Base-by-base conservation (phyloP, 1,284 basidiomycete genomes). In the Apiotrichum siamense region DNA sequence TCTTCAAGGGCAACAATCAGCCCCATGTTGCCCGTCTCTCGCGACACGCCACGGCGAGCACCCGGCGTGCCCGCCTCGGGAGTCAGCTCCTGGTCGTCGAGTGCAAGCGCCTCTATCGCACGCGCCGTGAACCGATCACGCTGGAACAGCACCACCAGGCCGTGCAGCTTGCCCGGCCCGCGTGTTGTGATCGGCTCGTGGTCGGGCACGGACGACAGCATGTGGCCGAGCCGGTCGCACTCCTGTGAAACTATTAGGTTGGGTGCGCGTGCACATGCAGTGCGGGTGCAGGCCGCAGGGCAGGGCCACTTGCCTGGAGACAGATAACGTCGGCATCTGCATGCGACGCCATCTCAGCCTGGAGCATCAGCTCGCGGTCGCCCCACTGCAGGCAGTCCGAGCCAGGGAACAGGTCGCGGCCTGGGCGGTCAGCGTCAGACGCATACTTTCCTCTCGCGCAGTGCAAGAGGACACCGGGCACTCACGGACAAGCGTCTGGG, bases 1-100 rank as follows among this genome's bases (percentile, higher is more conserved):
- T n/a, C n/a, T 59, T 78, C 75, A 41, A 97, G 74, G 3, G 84
- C 84, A 18, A 87, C 80, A 18, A 94, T 72, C 39, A 83, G 79
- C 1, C 81, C 88, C 48, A 96, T 85, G 66, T 96, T 97, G 65
- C 80, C 86, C 4, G 91, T 96, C 45, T 76, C 76, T 64, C 87
- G 85, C 57, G 82, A 86, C 31, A 78, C 77, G 1, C 84, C 88
- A 50, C 68, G 55, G 45, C 59, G 46, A 39, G 46, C 49, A 3
- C 41, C 46, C 5, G 27, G 21, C 3, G 18, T 9, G 9, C 24
- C 38, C 0, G 49, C 40, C 2, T 46, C 43, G 15, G 49, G 52
- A 20, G 29, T 44, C 27, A 57, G 37, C 24, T 32, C 43, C 47
- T 57, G 52, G 9, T 54, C 43, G 36, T 57, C 55, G n/a, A 57